Percentiles rank a stretch among this genome's conserved stretches.
Conservation (phyloP, 495 filamentous ascomycete species). For the Opeltia flavorubescens region DNA sequence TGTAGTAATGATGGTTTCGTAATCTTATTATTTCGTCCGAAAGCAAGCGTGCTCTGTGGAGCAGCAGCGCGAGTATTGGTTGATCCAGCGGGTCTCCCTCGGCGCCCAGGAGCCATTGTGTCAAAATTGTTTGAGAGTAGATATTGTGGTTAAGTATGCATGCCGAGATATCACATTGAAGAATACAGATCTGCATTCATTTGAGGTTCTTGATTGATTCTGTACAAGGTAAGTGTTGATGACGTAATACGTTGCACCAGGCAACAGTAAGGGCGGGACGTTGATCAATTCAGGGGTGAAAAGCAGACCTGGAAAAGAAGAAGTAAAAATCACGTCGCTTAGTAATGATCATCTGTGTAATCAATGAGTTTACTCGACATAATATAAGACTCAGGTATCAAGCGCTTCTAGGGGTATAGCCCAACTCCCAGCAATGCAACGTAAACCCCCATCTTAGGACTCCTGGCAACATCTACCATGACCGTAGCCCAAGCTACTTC, state of each 20-base stretch:
- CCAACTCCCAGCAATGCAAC: conserved; percentile 1
- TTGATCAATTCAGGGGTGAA: no score
- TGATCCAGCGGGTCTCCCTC: not conserved
- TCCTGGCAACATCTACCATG: not conserved
- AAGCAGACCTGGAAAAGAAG: not conserved
- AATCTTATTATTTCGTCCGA: no score
- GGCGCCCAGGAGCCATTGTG: conserved; percentile 20
- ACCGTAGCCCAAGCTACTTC: conserved; percentile 7
- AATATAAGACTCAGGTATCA: not conserved
- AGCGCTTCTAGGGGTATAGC: conserved; percentile 7
- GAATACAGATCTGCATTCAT: conserved; percentile 23
- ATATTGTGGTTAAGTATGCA: conserved; percentile 35
- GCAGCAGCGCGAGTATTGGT: no score
- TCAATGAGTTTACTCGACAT: not conserved
- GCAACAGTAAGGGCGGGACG: no score
- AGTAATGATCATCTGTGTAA: not conserved
- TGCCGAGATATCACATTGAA: conserved; percentile 19
- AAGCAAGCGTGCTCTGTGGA: no score
- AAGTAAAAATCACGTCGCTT: not conserved
- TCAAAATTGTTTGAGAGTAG: conserved; percentile 62
- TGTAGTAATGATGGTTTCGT: not conserved
- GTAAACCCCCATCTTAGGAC: not conserved
- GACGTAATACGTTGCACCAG: no score
- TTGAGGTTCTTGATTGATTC: conserved; percentile 59
- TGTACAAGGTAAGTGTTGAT: not conserved